These are phyloP conservation scores for Coemansia sp. DNA, from an alignment of 192 early-diverging fungal species.

Conservation along the genomic window DNA sequence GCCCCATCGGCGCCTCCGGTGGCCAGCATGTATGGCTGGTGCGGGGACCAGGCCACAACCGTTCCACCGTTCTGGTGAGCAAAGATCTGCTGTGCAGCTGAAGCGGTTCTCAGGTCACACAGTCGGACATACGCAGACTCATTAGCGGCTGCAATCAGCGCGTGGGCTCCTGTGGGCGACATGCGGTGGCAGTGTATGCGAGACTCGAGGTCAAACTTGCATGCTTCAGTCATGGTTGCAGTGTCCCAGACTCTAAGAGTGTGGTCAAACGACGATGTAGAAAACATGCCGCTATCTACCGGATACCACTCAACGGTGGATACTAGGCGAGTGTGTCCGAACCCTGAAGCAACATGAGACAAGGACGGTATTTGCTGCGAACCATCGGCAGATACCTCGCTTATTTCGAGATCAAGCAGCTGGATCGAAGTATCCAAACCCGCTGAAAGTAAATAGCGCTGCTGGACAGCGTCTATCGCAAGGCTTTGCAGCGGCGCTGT, in stretches of 20 bases:
- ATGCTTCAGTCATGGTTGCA: constrained; percentile 64
- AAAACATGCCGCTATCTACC: constrained; percentile 82
- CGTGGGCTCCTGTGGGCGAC: constrained; percentile 74
- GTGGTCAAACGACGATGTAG: constrained; percentile 73
- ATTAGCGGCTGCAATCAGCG: constrained; percentile 76
- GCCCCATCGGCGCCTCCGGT: constrained; percentile 76
- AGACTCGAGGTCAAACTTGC: constrained; percentile 67
- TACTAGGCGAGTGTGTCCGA: constrained; percentile 66
- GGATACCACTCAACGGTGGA: constrained; percentile 80
- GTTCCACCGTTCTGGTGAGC: constrained; percentile 65
- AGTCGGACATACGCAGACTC: constrained; percentile 69
- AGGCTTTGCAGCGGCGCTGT: constrained; percentile 37
- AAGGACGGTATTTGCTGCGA: constrained; percentile 20
- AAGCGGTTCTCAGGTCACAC: constrained; percentile 65
- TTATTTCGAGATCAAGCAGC: constrained; percentile 43
- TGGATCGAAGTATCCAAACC: constrained; percentile 48
- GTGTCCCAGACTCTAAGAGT: constrained; percentile 84
- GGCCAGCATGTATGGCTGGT: constrained; percentile 67
- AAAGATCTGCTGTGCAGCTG: constrained; percentile 36
- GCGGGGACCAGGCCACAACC: constrained; percentile 74
- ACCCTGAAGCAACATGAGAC: constrained; percentile 19
- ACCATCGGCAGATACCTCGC: neutral
- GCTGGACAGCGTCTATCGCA: constrained; percentile 30
- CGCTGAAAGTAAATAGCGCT: constrained; percentile 37
- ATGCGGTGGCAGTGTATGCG: constrained; percentile 71